Conservation (phyloP, 1,284 basidiomycete species). For the Cryptococcus floricola region DNA sequence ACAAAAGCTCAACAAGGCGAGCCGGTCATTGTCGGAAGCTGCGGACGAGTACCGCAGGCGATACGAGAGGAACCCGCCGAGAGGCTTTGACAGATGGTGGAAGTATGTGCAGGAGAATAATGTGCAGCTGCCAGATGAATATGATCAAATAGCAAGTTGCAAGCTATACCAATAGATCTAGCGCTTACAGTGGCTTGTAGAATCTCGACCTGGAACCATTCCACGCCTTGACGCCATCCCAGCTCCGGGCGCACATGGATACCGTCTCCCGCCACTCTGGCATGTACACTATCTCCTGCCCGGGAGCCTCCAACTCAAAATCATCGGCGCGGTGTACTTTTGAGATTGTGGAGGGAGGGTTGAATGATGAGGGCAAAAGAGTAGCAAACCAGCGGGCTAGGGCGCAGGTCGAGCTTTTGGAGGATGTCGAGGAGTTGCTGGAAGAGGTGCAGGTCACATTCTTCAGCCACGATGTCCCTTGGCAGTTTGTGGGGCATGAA, state of each 20-base stretch:
- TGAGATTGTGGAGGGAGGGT: constrained; percentile 23
- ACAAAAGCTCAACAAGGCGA: constrained; percentile 44
- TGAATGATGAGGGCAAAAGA: constrained; percentile 29
- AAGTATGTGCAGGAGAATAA: constrained; percentile 30
- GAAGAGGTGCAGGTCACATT: constrained; percentile 38
- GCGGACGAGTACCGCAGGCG: constrained; percentile 49
- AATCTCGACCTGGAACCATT: constrained; percentile 45
- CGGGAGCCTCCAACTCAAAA: constrained; percentile 6
- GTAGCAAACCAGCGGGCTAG: constrained; percentile 30
- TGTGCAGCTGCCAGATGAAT: constrained; percentile 46
- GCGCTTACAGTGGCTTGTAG: constrained; percentile 14
- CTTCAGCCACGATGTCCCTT: constrained; percentile 44
- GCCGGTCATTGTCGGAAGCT: constrained; percentile 47
- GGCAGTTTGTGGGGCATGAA: constrained; percentile 46
- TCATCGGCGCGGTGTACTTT: constrained; percentile 20
- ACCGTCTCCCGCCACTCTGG: constrained; percentile 26
- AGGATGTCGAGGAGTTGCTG: constrained; percentile 27
- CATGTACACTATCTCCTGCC: constrained; percentile 43
- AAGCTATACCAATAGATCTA: not conserved
- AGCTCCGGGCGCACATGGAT: constrained; percentile 19
- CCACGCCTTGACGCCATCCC: constrained; percentile 30
- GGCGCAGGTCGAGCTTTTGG: constrained; percentile 35
- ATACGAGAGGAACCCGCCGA: constrained; percentile 46
- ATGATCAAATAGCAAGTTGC: constrained; percentile 45
- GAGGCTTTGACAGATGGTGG: constrained; percentile 47